A percentile compares a stretch with the other conserved stretches of the same genome.
Conservation (phyloP, 495 filamentous ascomycete species). For the Saxophila tyrrhenica region DNA sequence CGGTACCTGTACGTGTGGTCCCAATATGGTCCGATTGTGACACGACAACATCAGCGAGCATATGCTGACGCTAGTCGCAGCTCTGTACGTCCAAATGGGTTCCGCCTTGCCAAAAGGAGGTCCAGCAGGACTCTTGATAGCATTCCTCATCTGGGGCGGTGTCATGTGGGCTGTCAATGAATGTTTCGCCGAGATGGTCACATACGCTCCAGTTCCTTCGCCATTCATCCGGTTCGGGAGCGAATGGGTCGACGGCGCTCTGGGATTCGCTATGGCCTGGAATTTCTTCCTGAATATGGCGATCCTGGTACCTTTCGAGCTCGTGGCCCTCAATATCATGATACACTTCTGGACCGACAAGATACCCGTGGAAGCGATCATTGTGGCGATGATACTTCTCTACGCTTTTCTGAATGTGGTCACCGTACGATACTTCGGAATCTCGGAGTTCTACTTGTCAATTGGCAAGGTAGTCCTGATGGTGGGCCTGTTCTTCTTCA, state of each 20-base stretch:
- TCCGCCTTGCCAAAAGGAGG: slow-evolving; percentile 22
- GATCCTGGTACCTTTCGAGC: slow-evolving; percentile 43
- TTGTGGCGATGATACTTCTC: slow-evolving; percentile 26
- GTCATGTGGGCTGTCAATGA: slow-evolving; percentile 29
- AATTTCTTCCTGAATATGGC: slow-evolving; percentile 38
- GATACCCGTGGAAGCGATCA: slow-evolving; percentile 29
- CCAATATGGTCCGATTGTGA: no score
- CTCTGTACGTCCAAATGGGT: slow-evolving; percentile 22
- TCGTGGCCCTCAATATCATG: slow-evolving; percentile 39
- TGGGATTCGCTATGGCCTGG: slow-evolving; percentile 28
- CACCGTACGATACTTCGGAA: slow-evolving; percentile 34
- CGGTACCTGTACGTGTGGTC: slow-evolving; percentile 16
- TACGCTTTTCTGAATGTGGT: slow-evolving; percentile 31
- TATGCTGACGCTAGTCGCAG: not conserved
- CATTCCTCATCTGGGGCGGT: slow-evolving; percentile 16
- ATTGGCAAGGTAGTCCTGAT: slow-evolving; percentile 38
- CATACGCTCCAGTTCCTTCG: slow-evolving; percentile 33
- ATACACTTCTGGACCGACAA: slow-evolving; percentile 33
- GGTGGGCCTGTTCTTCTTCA: slow-evolving; percentile 34
- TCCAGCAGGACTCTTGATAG: slow-evolving; percentile 23
- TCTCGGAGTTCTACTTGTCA: slow-evolving; percentile 38
- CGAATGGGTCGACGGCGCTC: slow-evolving; percentile 40
- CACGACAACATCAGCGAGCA: not conserved
- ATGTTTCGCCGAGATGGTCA: slow-evolving; percentile 36
- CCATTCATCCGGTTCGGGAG: slow-evolving; percentile 31